Conservation (phyloP, 495 filamentous ascomycete genomes). For the Penicillium subrubescens region DNA sequence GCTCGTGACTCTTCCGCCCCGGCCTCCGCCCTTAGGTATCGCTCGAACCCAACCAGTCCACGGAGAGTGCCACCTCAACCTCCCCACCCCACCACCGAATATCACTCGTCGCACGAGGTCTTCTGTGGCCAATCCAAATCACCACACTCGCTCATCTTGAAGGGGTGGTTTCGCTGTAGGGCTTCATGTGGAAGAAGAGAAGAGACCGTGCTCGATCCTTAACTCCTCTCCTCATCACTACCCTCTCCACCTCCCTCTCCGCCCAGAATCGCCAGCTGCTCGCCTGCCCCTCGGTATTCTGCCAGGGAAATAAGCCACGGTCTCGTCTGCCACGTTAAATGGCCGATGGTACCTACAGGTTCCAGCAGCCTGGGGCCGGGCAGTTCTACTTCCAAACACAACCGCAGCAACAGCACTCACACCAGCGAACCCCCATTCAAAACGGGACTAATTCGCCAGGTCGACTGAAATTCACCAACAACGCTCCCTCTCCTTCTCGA, state of each 20-base stretch:
- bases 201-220: slow-evolving; percentile 50
- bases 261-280: slow-evolving; percentile 23
- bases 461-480: slow-evolving; percentile 53
- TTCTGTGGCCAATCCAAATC: slow-evolving; percentile 11
- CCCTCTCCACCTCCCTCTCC: slow-evolving; percentile 33
- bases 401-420: slow-evolving; percentile 51
- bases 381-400: slow-evolving; percentile 63
- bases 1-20: slow-evolving; percentile 40
- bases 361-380: slow-evolving; percentile 70
- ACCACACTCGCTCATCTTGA: slow-evolving; percentile 13
- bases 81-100: slow-evolving; percentile 9
- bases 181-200: slow-evolving; percentile 56
- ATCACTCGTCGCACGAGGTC: slow-evolving; percentile 7
- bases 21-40: slow-evolving; percentile 33
- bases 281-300: slow-evolving; percentile 27
- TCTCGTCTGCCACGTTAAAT: slow-evolving; percentile 63
- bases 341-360: slow-evolving; percentile 83
- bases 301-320: slow-evolving; percentile 38
- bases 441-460: slow-evolving; percentile 58
- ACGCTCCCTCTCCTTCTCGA: slow-evolving; percentile 71
- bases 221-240: slow-evolving; percentile 38
- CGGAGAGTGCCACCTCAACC: slow-evolving; percentile 9
- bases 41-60: slow-evolving; percentile 27
- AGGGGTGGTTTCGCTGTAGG: slow-evolving; percentile 42
- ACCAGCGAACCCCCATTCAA: slow-evolving; percentile 54